Percentiles rank a stretch among this genome's conserved stretches.
These are phyloP conservation scores for Trichoderma parareesei DNA, from an alignment of 495 filamentous ascomycete genomes.

Conservation along the genomic window DNA sequence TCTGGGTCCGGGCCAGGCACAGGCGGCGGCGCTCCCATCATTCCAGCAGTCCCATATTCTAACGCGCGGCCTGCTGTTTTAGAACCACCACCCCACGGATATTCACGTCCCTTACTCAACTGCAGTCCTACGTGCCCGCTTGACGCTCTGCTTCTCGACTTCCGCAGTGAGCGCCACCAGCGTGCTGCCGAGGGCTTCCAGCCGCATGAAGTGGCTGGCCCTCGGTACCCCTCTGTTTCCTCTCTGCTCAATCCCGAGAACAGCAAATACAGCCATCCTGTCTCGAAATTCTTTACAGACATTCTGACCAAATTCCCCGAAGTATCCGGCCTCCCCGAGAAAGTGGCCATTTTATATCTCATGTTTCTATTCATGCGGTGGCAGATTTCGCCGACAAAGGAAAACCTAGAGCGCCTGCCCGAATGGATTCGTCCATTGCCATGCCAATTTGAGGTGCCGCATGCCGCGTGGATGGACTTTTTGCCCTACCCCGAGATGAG, in stretches of 20 bases:
- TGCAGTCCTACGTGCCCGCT: conserved; percentile 59
- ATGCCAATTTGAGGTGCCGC: conserved; percentile 51
- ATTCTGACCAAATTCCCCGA: conserved; percentile 68
- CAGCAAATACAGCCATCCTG: conserved; percentile 54
- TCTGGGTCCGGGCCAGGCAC: not conserved
- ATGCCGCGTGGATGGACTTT: conserved; percentile 74
- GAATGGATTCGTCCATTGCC: conserved; percentile 55
- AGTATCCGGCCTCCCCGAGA: conserved; percentile 60
- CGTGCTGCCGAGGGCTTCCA: conserved; percentile 54
- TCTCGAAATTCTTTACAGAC: conserved; percentile 77
- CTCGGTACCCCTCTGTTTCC: conserved; percentile 66
- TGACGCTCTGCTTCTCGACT: conserved; percentile 68
- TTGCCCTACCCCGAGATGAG: conserved; percentile 69
- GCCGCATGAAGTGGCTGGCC: conserved; percentile 55
- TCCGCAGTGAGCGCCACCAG: conserved; percentile 58
- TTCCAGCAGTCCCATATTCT: not conserved
- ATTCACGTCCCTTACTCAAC: conserved; percentile 36
- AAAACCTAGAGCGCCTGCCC: conserved; percentile 66
- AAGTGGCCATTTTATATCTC: conserved; percentile 65
- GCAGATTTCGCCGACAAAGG: conserved; percentile 64
- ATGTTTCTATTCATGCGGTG: conserved; percentile 85
- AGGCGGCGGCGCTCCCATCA: not conserved
- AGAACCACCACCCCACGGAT: not conserved
- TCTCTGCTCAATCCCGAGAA: conserved; percentile 62
- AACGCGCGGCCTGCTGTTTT: not conserved